Evolutionary conservation across 148 eudicot species (phyloP), one percentile per base, ranked within the genome.

Genomic region (Limonium bicolor): DNA sequence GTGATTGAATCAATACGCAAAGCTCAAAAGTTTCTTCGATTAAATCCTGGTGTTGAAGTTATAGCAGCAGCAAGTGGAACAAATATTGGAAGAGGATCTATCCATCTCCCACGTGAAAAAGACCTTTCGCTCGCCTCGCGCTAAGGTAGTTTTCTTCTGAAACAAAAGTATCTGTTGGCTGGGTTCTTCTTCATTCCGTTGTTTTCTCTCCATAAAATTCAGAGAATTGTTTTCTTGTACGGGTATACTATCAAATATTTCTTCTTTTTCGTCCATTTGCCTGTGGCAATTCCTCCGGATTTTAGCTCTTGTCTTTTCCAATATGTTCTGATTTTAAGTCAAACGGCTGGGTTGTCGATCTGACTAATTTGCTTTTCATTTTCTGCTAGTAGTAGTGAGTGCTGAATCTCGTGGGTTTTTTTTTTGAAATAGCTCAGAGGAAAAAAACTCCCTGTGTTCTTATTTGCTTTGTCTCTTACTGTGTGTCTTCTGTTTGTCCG

Each of bases 71-170:
- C n/a, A n/a, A n/a, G n/a, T n/a, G n/a, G n/a, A n/a, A n/a, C n/a
- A n/a, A n/a, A n/a, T n/a, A n/a, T n/a, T n/a, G n/a, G n/a, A n/a
- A n/a, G n/a, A n/a, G n/a, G n/a, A n/a, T n/a, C n/a, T n/a, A n/a
- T n/a, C n/a, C n/a, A n/a, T n/a, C n/a, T n/a, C n/a, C 46, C 14
- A 29, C 51, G 51, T 50, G 54, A 50, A 35, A 50, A 27, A 36
- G 54, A 50, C 54, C 27, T 35, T 17, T 50, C 31, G 13, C 22
- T 17, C 54, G 36, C 24, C 31, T 41, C 36, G 36, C 26, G 10
- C 44, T 26, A 23, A 40, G 10, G 10, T 10, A n/a, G 17, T 23
- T 16, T 37, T 37, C 41, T 17, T 1, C 4, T n/a, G n/a, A n/a
- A n/a, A n/a, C n/a, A n/a, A n/a, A n/a, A n/a, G n/a, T n/a, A n/a